phyloP scores from a whole-genome alignment of 148 eudicot species.

The Linanthus parryae region DNA sequence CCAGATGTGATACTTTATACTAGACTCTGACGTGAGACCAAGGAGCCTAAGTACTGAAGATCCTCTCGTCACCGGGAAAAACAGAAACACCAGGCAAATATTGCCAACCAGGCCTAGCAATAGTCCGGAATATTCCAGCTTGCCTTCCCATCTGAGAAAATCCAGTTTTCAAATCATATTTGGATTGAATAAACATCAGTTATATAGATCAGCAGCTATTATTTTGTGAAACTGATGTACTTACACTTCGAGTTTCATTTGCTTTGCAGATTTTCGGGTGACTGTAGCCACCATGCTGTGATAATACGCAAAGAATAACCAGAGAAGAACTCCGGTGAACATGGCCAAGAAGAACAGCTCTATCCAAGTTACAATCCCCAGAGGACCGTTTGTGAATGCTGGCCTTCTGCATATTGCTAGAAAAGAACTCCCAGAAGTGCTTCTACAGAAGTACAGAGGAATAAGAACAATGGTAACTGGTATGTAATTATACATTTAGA shows the following conservation, averaged over 20 bases:
- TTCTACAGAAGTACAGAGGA: not conserved
- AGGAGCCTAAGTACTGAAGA: constrained; percentile 26
- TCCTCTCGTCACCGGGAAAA: constrained; percentile 36
- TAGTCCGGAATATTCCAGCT: constrained; percentile 20
- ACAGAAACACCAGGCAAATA: constrained; percentile 35
- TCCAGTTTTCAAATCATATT: not conserved
- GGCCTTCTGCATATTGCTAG: constrained; percentile 39
- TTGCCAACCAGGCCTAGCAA: constrained; percentile 29
- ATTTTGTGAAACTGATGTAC: too few species aligned
- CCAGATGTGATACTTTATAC: constrained; percentile 45
- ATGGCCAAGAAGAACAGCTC: constrained; percentile 47
- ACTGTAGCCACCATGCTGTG: constrained; percentile 39
- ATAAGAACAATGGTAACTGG: not conserved
- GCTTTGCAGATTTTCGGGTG: constrained; percentile 23
- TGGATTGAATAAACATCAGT: too few species aligned
- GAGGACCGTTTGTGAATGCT: constrained; percentile 41
- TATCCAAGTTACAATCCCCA: constrained; percentile 63
- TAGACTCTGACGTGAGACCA: constrained; percentile 32
- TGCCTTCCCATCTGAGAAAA: constrained; percentile 37
- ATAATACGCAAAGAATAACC: constrained; percentile 46
- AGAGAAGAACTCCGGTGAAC: constrained; percentile 54
- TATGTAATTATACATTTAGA: too few species aligned
- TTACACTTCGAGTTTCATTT: constrained; percentile 34
- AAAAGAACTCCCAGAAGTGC: constrained; percentile 3
- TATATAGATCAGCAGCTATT: too few species aligned